Evolutionary conservation across 306 rosid genomes (phyloP), one percentile per base, ranked within the genome.

Genomic region (Urtica urens): DNA sequence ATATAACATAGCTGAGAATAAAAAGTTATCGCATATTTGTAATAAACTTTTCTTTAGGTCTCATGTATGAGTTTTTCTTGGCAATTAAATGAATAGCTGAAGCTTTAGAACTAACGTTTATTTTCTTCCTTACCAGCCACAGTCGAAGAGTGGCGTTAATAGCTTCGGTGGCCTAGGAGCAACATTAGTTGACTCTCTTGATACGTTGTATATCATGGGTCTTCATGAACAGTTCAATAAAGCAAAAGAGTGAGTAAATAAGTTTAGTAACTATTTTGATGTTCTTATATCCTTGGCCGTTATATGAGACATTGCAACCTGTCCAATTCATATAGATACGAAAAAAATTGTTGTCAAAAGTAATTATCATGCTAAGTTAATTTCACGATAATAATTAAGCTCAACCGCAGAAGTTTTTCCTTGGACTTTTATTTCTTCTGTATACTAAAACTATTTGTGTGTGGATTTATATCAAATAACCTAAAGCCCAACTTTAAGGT

Each of bases 151-250:
- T 60, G 99, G 99, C 71, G 79, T 80, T 50, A 66, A 92, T 73
- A 82, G 99, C 87, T 92, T 92, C 68, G 95, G 99, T 68, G 96
- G 99, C 53, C 96, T 92, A 67, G 99, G 99, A 71, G 99, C 99
- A 63, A 92, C 99, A 53, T 23, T 92, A 78, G 47, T 92, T 51
- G 99, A 92, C 58, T 75, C 99, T 56, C 99, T 92, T 44, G 99
- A 82, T 67, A 92, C 99, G 3, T 63, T 92, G 30, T 82, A 79
- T 58, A 92, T 92, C 50, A 92, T 92, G 99, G 99, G 94, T 63
- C 99, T 92, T 60, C 40, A 80, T 51, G 78, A 92, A 40, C 74
- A 92, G 74, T 92, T 92, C 72, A 79, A 79, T 66, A 92, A 47
- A 62, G 96, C 94, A 49, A 78, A 77, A 76, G 96, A 79, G 96